Percentiles rank a stretch among this genome's conserved stretches.
Evolutionary conservation across 2,329 filamentous ascomycete species (phyloP).

Genomic region (Elsinoe arachidis): DNA sequence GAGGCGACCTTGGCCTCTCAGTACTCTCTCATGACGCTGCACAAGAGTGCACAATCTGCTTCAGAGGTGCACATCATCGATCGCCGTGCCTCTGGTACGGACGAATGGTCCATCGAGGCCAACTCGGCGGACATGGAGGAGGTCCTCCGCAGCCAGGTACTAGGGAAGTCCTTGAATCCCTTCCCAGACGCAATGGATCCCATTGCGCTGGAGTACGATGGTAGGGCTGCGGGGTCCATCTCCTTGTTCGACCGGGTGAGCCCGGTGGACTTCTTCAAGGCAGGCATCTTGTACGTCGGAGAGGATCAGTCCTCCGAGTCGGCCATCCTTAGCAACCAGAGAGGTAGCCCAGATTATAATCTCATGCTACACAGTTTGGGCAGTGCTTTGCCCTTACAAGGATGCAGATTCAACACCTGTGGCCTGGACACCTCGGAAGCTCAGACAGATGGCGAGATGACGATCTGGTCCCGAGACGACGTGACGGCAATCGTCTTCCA

Average conservation of each 20-base stretch:
- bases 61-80: constrained; percentile 14
- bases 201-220: constrained; percentile 14
- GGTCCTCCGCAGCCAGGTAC: constrained; percentile 31
- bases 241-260: constrained; percentile 76
- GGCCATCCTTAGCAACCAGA: constrained; percentile 79
- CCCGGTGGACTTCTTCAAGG: constrained; percentile 89
- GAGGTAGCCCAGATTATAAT: constrained; percentile 79
- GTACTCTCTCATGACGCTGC: constrained; percentile 16
- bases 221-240: constrained; percentile 58
- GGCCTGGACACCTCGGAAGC: constrained; percentile 73
- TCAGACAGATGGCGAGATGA: constrained; percentile 68
- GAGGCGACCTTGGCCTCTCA: constrained; percentile 13
- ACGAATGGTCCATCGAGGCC: constrained; percentile 13
- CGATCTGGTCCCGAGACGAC: constrained; percentile 88
- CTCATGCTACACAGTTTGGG: constrained; percentile 77
- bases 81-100: constrained; percentile 16
- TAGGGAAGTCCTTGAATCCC: constrained; percentile 11
- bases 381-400: constrained; percentile 69
- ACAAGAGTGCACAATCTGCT: constrained; percentile 3
- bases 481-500: constrained; percentile 95
- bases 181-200: constrained; percentile 12
- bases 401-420: constrained; percentile 83
- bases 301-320: constrained; percentile 73
- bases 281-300: constrained; percentile 88
- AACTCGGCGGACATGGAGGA: constrained; percentile 48